Conservation (phyloP, 495 filamentous ascomycete genomes). For the Tuber umbilicatum region DNA sequence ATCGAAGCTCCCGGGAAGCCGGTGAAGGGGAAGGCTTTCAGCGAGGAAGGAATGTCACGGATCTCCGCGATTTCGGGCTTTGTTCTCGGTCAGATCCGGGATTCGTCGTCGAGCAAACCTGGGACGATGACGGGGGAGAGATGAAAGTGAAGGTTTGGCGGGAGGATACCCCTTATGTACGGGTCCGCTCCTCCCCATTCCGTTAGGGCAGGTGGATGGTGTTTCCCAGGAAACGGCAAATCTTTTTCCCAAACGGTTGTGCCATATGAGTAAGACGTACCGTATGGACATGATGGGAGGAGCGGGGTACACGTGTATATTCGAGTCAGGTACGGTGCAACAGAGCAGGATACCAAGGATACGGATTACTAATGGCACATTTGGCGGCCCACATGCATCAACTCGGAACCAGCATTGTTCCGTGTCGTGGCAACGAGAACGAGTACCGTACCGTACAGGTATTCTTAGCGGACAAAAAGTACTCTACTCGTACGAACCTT, state of each 20-base stretch:
- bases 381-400: constrained; percentile 21
- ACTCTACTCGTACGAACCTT: no score
- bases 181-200: constrained; percentile 8
- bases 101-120: constrained; percentile 20
- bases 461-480: no score
- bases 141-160: constrained; percentile 5
- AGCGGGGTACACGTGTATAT: background rate
- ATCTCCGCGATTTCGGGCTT: constrained; percentile 10
- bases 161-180: constrained; percentile 25
- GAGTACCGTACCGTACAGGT: background rate
- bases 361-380: constrained; percentile 21
- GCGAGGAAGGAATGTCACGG: constrained; percentile 29
- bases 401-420: constrained; percentile 15
- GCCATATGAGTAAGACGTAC: no score
- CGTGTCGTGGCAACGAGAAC: no score
- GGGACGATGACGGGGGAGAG: constrained; percentile 14
- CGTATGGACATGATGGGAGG: no score
- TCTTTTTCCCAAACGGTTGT: constrained; percentile 22
- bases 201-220: no score
- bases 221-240: constrained; percentile 10
- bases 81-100: constrained; percentile 14
- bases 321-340: background rate
- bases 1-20: constrained; percentile 14
- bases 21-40: constrained; percentile 1
- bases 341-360: background rate